Percentiles rank a stretch among this genome's conserved stretches.
phyloP scores from a whole-genome alignment of 2,329 filamentous ascomycete genomes.

The Exophiala spinifera region DNA sequence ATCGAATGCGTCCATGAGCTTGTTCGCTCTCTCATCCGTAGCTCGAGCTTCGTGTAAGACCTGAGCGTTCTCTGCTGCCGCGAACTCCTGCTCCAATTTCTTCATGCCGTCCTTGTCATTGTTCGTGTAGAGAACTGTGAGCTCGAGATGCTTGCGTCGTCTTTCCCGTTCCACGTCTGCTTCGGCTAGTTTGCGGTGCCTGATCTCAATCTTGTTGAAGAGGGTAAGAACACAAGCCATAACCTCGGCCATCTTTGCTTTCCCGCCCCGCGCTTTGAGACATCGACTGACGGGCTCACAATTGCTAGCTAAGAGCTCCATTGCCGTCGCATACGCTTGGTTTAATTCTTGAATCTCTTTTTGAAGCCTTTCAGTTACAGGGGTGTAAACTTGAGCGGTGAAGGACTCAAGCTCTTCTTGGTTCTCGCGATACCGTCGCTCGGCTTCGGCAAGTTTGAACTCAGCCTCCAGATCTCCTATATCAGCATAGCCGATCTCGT shows the following conservation, averaged over 20 bases:
- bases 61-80: constrained; percentile 51
- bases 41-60: constrained; percentile 49
- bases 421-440: constrained; percentile 52
- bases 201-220: constrained; percentile 48
- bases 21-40: constrained; percentile 48
- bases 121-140: constrained; percentile 42
- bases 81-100: constrained; percentile 47
- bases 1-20: constrained; percentile 51
- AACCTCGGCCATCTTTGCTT: constrained; percentile 35
- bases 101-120: constrained; percentile 53
- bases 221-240: constrained; percentile 47
- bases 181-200: constrained; percentile 49
- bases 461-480: constrained; percentile 55
- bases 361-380: constrained; percentile 48
- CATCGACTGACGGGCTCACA: constrained; percentile 34
- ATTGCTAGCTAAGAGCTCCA: constrained; percentile 42
- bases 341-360: constrained; percentile 50
- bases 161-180: constrained; percentile 54
- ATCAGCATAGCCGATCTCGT: constrained; percentile 58
- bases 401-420: constrained; percentile 52
- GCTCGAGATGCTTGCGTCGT: constrained; percentile 53
- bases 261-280: constrained; percentile 31
- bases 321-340: constrained; percentile 45
- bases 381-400: constrained; percentile 49
- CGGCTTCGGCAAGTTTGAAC: constrained; percentile 52